Evolutionary conservation across 148 eudicot species (phyloP), one percentile per base, ranked within the genome.

Genomic region (Limonium bicolor): DNA sequence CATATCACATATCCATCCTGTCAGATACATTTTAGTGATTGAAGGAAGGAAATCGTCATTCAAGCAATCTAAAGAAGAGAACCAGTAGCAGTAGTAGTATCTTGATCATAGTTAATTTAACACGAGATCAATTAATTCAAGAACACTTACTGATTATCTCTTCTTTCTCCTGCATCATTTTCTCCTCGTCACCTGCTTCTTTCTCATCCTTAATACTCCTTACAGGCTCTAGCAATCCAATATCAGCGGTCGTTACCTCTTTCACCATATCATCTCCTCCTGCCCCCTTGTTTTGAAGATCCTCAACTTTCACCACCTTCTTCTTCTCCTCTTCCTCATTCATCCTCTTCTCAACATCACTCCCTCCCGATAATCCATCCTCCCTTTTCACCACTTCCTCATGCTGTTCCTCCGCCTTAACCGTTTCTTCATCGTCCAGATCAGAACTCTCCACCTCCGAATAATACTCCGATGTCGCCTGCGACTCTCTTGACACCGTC

Each of bases 401-500:
- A 29, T 4, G 46, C 24, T 21, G 46, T 6, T 35, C n/a, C 15
- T 52, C 56, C 13, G 27, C 28, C 25, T 21, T 46, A 7, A 46
- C 37, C 29, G 18, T 35, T 19, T 38, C 54, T 7, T 50, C 46
- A 42, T n/a, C n/a, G n/a, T n/a, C n/a, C 16, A 10, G 12, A 41
- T 18, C 6, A 6, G 26, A 18, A 41, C 22, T 11, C 19, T 29
- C 56, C 7, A 36, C 24, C 4, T 38, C 44, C 0, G 46, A 43
- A 2, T 23, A 43, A 20, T 43, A 24, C 24, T 43, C 48, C 18
- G 48, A 43, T n/a, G n/a, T n/a, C 11, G 2, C 30, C n/a, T 40
- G 46, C 18, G 46, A 27, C 29, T 52, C 56, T 21, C 28, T 39
- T 1, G 56, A 52, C 1, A 31, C 30, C 11, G 18, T 40, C 24